A percentile compares a stretch with the other conserved stretches of the same genome.
These are phyloP conservation scores for Acacia concinna DNA, from an alignment of 331 rosid species.

Conservation along the genomic window DNA sequence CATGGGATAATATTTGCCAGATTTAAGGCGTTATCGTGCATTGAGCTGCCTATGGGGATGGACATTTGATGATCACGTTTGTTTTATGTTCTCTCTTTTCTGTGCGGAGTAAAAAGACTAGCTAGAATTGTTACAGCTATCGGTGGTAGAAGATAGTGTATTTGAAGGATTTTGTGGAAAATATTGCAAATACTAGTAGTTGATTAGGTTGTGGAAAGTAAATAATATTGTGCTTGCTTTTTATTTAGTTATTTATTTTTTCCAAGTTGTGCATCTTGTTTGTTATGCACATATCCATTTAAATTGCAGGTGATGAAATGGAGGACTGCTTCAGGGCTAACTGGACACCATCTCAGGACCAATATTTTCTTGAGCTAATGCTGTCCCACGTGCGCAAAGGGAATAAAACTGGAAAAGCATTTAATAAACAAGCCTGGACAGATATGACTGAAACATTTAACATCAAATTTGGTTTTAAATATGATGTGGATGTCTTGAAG, in stretches of 20 bases:
- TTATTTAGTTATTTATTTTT: not conserved
- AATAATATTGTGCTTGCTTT: not conserved
- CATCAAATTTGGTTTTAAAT: slow-evolving; percentile 31
- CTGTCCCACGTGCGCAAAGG: slow-evolving; percentile 38
- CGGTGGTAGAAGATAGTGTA: not conserved
- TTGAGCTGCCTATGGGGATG: not conserved
- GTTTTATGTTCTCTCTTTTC: not conserved
- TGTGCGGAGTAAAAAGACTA: not conserved
- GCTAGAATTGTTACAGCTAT: not conserved
- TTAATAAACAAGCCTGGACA: slow-evolving; percentile 36
- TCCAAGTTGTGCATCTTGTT: not conserved
- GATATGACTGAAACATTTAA: slow-evolving; percentile 36
- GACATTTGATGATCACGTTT: not conserved
- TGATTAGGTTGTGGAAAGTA: not conserved
- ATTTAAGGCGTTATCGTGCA: not conserved
- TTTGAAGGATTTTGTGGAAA: not conserved
- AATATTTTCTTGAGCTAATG: slow-evolving; percentile 30
- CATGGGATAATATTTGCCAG: not conserved
- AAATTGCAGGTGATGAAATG: slow-evolving; percentile 35
- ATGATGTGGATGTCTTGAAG: slow-evolving; percentile 34
- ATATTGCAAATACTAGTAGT: not conserved
- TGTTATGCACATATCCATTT: not conserved
- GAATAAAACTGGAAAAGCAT: slow-evolving; percentile 35
- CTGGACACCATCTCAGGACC: slow-evolving; percentile 44
- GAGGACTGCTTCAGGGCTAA: slow-evolving; percentile 33